Evolutionary conservation across 495 filamentous ascomycete species (phyloP), one percentile per base, ranked within the genome.

Genomic region (Penicillium roqueforti): DNA sequence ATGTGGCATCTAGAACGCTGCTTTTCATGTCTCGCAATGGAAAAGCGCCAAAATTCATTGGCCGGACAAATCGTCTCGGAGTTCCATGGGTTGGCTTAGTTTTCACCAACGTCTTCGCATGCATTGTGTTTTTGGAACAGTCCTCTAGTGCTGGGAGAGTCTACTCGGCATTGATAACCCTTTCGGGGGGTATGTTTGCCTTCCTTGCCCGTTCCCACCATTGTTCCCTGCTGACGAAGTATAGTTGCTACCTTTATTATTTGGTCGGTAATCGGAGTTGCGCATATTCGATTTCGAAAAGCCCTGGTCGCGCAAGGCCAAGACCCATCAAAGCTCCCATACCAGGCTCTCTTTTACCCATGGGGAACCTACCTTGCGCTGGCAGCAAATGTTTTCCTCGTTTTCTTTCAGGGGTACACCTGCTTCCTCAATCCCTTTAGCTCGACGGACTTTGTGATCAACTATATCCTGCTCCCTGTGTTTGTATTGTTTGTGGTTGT

Each of bases 171-270:
- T 43, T 78, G 13, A 75, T 76, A 42, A 75, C 76, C 1, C 64
- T 77, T 10, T 74, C 71, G n/a, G 75, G 75, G 9, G 69, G 66
- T 69, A 59, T 20, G 64, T 58, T 25, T 11, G 8, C 11, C n/a
- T 51, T 20, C 34, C 14, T 1, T 5, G 9, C 9, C 14, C n/a
- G 1, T 36, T 36, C 14, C 13, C 14, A n/a, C 6, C 5, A 34
- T 34, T n/a, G 32, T 36, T 36, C 32, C 0, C 69, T 65, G 37
- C 28, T 49, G 49, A 56, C 19, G 6, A 13, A 23, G 1, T 22
- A 72, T 71, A 47, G 82, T 87, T 4, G 79, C 82, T 3, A 87
- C 83, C 0, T 88, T 87, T 58, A 67, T 88, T 47, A 84, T 86
- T 34, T 89, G 86, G 86, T 79, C 72, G 0, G 69, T 77, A 23